phyloP scores from a whole-genome alignment of 768 basidiomycete genomes.

The Trametes villosa region DNA sequence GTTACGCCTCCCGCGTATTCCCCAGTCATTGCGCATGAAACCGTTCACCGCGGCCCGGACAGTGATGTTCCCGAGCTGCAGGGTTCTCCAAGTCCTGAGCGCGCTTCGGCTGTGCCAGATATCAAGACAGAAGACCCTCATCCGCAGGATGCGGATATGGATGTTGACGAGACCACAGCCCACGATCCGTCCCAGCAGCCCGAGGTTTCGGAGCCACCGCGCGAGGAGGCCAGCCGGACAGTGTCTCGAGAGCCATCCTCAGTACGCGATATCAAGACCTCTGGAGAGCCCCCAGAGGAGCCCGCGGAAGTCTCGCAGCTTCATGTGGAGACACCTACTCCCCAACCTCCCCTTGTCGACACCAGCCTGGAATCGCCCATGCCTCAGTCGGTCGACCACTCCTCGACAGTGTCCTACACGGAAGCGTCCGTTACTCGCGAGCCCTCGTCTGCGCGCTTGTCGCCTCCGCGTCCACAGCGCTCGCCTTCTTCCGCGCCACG shows the following conservation, averaged over 20 bases:
- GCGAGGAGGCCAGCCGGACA: not conserved
- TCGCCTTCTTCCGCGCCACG: slow-evolving; percentile 22
- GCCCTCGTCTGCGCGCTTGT: slow-evolving; percentile 19
- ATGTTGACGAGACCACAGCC: slow-evolving; percentile 1
- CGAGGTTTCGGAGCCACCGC: not conserved
- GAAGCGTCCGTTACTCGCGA: slow-evolving; percentile 10
- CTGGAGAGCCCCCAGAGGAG: not conserved
- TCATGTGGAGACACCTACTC: slow-evolving; percentile 7
- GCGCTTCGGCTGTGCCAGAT: slow-evolving; percentile 19
- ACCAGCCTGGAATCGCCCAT: slow-evolving; percentile 8
- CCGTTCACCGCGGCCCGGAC: not conserved
- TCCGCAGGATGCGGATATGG: slow-evolving; percentile 4
- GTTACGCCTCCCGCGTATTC: slow-evolving; percentile 18
- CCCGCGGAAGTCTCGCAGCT: slow-evolving; percentile 14
- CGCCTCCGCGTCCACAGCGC: slow-evolving; percentile 26
- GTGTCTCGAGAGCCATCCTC: slow-evolving; percentile 13
- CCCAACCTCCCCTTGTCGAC: slow-evolving; percentile 3
- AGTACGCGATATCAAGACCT: not conserved
- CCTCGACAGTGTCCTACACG: not conserved
- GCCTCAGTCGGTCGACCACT: slow-evolving; percentile 5
- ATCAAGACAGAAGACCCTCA: slow-evolving; percentile 1
- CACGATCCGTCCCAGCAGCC: not conserved
- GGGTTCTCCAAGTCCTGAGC: slow-evolving; percentile 26
- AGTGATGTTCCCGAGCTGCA: slow-evolving; percentile 24
- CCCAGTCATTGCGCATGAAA: slow-evolving; percentile 3